Conservation (phyloP, 352 stramenopile species). For the Pythium plurisporium region DNA sequence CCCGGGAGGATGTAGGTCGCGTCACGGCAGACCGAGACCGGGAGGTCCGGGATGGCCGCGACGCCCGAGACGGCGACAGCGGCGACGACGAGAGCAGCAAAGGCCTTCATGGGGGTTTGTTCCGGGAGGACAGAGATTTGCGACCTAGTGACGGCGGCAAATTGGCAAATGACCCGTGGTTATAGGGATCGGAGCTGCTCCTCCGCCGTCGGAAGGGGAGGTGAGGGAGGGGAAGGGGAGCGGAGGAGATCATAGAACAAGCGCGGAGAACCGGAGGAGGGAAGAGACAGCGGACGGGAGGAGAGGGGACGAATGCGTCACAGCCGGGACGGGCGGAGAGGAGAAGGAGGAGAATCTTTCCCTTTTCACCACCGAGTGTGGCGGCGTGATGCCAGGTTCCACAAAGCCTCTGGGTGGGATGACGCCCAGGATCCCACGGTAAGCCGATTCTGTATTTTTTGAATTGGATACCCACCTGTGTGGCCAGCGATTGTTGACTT, state of each 20-base stretch:
- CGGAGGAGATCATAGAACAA: neutral
- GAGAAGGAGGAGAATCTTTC: neutral
- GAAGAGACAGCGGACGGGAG: neutral
- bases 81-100: conserved; percentile 11
- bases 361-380: neutral
- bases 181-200: neutral
- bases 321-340: neutral
- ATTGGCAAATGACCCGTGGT: conserved; percentile 15
- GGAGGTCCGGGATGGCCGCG: conserved; percentile 11
- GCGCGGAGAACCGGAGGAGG: neutral
- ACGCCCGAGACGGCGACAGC: conserved; percentile 15
- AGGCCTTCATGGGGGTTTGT: conserved; percentile 17
- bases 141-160: conserved; percentile 18
- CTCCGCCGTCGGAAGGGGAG: neutral
- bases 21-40: conserved; percentile 38
- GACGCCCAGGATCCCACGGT: neutral
- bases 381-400: conserved; percentile 6
- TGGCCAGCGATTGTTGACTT: neutral
- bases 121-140: conserved; percentile 9
- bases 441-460: neutral
- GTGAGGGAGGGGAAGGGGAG: neutral
- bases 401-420: neutral
- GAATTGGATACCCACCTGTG: too few species aligned
- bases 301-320: neutral
- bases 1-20: conserved; percentile 47